These are phyloP conservation scores for Pythium brassicae DNA, from an alignment of 352 stramenopile species.

Conservation along the genomic window DNA sequence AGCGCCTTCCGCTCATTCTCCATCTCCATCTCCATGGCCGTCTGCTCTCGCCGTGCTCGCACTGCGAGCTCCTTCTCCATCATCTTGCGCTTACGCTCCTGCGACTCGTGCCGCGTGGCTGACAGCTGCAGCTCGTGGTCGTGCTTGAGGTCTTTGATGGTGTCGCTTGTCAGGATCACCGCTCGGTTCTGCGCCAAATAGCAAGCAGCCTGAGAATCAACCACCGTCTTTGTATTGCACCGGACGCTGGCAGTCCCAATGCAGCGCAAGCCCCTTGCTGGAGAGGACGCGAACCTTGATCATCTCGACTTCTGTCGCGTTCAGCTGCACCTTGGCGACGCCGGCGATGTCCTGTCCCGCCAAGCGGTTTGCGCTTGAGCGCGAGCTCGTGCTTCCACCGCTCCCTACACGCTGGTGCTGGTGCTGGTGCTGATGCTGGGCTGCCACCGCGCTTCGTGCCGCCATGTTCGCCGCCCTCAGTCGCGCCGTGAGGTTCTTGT, in stretches of 20 bases:
- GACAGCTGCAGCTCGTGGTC: constrained; percentile 38
- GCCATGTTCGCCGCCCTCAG: not conserved
- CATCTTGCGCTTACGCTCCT: constrained; percentile 72
- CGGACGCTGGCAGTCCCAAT: too few relatives aligned
- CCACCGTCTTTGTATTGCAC: too few relatives aligned
- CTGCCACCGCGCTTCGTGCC: not conserved
- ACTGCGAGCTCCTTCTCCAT: constrained; percentile 76
- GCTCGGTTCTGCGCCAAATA: constrained; percentile 27
- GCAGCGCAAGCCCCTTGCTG: too few relatives aligned
- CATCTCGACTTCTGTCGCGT: constrained; percentile 28
- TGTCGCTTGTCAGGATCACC: constrained; percentile 54
- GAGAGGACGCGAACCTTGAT: constrained; percentile 53
- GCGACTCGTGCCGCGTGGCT: constrained; percentile 42
- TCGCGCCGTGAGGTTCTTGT: not conserved
- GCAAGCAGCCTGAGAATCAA: not conserved
- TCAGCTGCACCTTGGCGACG: constrained; percentile 27
- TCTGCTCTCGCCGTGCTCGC: constrained; percentile 57
- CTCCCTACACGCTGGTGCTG: constrained; percentile 1
- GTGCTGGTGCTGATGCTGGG: constrained; percentile 3
- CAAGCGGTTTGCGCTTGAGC: constrained; percentile 38
- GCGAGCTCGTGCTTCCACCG: constrained; percentile 6
- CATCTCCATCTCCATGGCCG: constrained; percentile 67
- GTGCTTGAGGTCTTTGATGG: constrained; percentile 29
- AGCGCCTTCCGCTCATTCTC: constrained; percentile 57
- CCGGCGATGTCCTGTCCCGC: constrained; percentile 60